A percentile compares a stretch with the other conserved stretches of the same genome.
Evolutionary conservation across 2,329 filamentous ascomycete species (phyloP).

Genomic region (Ophiostoma novo-ulmi): DNA sequence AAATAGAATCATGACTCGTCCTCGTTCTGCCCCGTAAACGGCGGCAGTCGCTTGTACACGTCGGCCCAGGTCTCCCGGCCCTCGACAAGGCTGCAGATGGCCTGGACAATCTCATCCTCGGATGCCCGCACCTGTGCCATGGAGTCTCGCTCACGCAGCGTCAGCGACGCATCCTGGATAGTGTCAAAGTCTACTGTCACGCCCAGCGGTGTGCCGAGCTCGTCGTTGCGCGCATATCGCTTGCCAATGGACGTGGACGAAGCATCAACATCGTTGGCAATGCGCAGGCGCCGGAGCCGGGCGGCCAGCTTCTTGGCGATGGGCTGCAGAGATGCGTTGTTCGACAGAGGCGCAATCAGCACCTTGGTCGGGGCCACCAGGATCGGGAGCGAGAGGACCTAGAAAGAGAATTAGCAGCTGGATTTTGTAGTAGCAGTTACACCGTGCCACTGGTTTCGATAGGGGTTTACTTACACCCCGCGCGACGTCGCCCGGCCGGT

Average conservation of each 20-base stretch:
- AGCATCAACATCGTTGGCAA: constrained; percentile 78
- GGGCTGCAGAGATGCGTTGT: constrained; percentile 72
- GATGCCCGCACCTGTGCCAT: constrained; percentile 84
- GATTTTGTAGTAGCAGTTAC: too few relatives aligned
- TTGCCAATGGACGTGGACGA: constrained; percentile 90
- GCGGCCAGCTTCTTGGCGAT: constrained; percentile 62
- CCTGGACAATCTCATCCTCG: constrained; percentile 68
- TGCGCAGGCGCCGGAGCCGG: constrained; percentile 57
- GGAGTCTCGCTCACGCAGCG: constrained; percentile 82
- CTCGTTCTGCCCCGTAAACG: constrained; percentile 71
- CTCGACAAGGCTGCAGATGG: constrained; percentile 36
- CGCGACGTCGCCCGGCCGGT: constrained; percentile 72
- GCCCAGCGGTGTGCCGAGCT: constrained; percentile 88
- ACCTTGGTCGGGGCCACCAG: constrained; percentile 91
- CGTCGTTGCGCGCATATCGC: constrained; percentile 90
- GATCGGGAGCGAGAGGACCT: constrained; percentile 45
- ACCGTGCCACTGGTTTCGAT: too few relatives aligned
- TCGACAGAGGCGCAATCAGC: constrained; percentile 81
- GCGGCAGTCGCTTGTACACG: constrained; percentile 70
- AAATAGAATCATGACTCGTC: constrained; percentile 28
- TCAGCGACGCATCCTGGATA: constrained; percentile 78
- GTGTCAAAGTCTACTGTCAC: constrained; percentile 96
- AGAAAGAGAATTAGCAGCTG: too few relatives aligned
- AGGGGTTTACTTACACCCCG: constrained; percentile 57
- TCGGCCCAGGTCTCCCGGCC: constrained; percentile 59